Evolutionary conservation across 2,329 filamentous ascomycete genomes (phyloP), one percentile per base, ranked within the genome.

Genomic region (Geoglossum cookeanum): DNA sequence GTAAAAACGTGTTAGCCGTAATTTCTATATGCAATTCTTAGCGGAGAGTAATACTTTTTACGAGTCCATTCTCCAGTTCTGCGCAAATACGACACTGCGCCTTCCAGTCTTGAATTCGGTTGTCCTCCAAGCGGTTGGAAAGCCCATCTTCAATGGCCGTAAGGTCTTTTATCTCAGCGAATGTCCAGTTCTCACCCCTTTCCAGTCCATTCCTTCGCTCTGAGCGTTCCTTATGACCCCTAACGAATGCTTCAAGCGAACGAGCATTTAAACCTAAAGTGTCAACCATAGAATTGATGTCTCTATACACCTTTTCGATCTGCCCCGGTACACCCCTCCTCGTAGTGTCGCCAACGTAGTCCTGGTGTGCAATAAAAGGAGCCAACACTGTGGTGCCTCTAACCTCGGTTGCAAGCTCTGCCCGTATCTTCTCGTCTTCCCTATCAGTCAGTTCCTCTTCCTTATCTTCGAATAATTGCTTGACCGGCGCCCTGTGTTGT

Each of bases 281-380:
- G 64, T 96, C 88, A 48, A 98, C 83, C 92, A 97, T 98, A 11
- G 86, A 86, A 68, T 92, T 91, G 66, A 91, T 86, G 64, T 91
- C 87, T 49, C 84, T 78, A 67, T 87, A 92, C 55, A 77, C 65
- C 55, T 70, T 70, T 63, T 77, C 73, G 58, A 78, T 74, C 62
- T 75, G 69, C 30, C 70, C 73, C 32, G 71, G 67, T 57, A 72
- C 60, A 58, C 73, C 74, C 35, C 67, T 64, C 59, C 71, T 74
- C 29, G 63, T 67, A 5, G 66, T 63, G 3, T 65, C 65, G 39
- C 69, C 70, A 9, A 62, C 61, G 58, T 74, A 75, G 53, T 75
- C 72, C 53, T 74, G 70, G 56, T 75, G 72, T 3, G 73, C 54
- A 51, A 58, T 27, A 39, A 60, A 58, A 39, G 44, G 32, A 55